Base-by-base conservation (phyloP, 768 basidiomycete genomes). In the Steccherinum ochraceum region DNA sequence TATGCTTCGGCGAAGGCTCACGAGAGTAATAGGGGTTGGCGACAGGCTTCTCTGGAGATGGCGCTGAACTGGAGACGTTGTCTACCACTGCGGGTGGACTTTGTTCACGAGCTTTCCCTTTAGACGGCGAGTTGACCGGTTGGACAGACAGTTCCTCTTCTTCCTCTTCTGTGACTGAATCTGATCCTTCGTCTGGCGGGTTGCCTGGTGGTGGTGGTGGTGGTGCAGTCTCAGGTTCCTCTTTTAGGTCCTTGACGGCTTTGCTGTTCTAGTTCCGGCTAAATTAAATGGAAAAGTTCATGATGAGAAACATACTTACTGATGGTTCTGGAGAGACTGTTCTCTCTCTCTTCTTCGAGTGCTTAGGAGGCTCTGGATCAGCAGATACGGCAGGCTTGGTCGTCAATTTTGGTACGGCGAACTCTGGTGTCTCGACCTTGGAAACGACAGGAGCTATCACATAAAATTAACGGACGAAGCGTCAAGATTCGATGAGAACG, bases 361-460 rank as follows among this genome's bases (percentile, higher is more conserved):
- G n/a, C 4, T 19, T 16, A 10, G 13, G 20, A 24, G 16, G 20
- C 16, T 24, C 16, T 24, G 50, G 35, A 24, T 20, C 7, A 12
- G 30, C 42, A 3, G 30, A 23, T 24, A 4, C 16, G 16, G 45
- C 12, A 16, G 23, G 41, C 24, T 3, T 23, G 10, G 42, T 23
- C 4, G 40, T n/a, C 21, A 40, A 11, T 41, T 51, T 47, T 18
- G 48, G 25, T 12, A 24, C 53, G 43, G 67, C 66, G 45, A 84
- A 66, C 42, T 72, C 67, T 52, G 78, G 76, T 43, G 61, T 70
- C 51, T 76, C 74, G 48, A 65, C 69, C 21, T 71, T 72, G 23
- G 74, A 77, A 20, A 58, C 59, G 43, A 88, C 69, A 50, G 71
- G 65, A 44, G 85, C 86, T 88, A 56, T 18, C 50, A 53, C 27